Evolutionary conservation across 2,329 filamentous ascomycete genomes (phyloP), one percentile per base, ranked within the genome.

Genomic region (Macrophomina tecta): DNA sequence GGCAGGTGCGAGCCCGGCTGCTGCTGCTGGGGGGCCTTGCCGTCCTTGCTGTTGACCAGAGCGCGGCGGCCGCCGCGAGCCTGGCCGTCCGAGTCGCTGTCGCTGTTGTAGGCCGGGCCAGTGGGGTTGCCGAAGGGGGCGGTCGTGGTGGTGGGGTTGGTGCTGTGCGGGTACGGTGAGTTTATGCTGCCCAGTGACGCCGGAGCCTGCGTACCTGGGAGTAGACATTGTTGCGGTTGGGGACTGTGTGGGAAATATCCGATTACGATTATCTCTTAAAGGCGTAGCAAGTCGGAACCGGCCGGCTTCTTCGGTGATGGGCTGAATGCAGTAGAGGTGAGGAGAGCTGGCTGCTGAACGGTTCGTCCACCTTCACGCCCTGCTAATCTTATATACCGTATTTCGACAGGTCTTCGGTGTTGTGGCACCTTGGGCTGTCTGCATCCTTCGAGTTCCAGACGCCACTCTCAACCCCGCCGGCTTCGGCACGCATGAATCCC

Each of bases 401-500:
- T 64, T 53, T 30, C 11, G 42, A 38, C 61, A 52, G 36, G 23
- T 46, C 28, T 60, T 45, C 38, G 55, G 55, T 48, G 56, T 61
- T 48, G 42, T 34, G 23, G 42, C 30, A 8, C 14, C 30, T 53
- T 48, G 46, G 61, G n/a, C 23, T 6, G 8, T 40, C 30, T 36
- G 56, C 32, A 55, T 51, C 56, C 28, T 46, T 61, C 38, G 23
- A 66, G 72, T 73, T 49, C 74, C 75, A 23, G 73, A 49, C 12
- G 32, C 51, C 49, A 32, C 49, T 51, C 18, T 51, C 48, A 4
- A 30, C 48, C 18, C 8, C 48, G 53, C 53, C 23, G 18, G 42
- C 18, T 32, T 18, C 56, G 16, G 23, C 42, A 49, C 11, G 58
- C 58, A 62, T 62, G 58, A 62, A 62, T 14, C n/a, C 16, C 42